A percentile compares a stretch with the other conserved stretches of the same genome.
Conservation (phyloP, 306 rosid species). For the Adenanthera pavonina region DNA sequence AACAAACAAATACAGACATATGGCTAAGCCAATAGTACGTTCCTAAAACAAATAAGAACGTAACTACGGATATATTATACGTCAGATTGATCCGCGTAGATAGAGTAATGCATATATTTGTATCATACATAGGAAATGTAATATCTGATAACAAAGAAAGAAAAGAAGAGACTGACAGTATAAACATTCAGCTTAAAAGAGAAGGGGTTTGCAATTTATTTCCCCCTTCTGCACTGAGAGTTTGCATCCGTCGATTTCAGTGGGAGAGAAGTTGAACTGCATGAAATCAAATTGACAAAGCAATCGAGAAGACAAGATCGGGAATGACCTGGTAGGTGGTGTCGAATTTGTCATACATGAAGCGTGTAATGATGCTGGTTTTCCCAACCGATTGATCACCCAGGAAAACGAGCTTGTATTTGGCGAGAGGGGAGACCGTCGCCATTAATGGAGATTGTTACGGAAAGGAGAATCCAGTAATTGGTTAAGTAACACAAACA, state of each 20-base stretch:
- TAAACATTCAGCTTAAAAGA: background rate
- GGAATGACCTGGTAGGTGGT: constrained; percentile 80
- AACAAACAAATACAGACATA: background rate
- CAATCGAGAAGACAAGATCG: background rate
- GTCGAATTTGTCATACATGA: constrained; percentile 96
- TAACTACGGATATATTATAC: background rate
- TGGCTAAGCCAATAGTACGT: background rate
- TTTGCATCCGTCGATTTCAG: background rate
- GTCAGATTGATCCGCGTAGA: constrained; percentile 33
- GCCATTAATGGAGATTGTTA: constrained; percentile 52
- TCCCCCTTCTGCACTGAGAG: background rate
- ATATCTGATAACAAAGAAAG: background rate
- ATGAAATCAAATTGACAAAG: background rate
- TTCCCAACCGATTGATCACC: constrained; percentile 96
- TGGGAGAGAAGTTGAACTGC: background rate
- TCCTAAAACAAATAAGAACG: background rate
- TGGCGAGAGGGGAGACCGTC: constrained; percentile 94
- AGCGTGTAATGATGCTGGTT: constrained; percentile 96
- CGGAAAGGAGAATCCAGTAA: constrained; percentile 10
- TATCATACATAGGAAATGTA: constrained; percentile 26
- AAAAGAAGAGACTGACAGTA: background rate
- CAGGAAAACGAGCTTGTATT: constrained; percentile 64
- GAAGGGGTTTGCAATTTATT: background rate
- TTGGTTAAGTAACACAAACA: background rate
- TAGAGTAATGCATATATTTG: background rate